Conservation (phyloP, 768 basidiomycete species). For the Lentinula edodes region DNA sequence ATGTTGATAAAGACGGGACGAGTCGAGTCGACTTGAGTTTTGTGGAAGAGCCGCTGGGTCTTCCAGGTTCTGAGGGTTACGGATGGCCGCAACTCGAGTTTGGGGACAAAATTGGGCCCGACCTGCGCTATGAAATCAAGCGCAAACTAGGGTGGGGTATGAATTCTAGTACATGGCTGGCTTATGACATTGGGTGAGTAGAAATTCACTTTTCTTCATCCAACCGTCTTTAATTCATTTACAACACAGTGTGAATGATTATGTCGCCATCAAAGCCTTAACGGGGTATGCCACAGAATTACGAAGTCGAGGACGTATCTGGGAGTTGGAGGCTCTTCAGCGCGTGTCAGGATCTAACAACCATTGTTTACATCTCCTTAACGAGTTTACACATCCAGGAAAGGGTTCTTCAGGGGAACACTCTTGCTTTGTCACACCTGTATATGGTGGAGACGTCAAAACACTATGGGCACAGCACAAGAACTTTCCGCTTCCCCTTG, state of each 20-base stretch:
- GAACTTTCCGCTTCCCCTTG: constrained; percentile 6
- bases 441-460: constrained; percentile 10
- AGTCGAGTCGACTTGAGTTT: constrained; percentile 18
- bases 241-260: constrained; percentile 12
- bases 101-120: constrained; percentile 20
- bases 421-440: constrained; percentile 10
- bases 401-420: constrained; percentile 7
- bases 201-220: no score
- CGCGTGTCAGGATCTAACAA: constrained; percentile 1
- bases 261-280: constrained; percentile 25
- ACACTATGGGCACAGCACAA: not conserved
- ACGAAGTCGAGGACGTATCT: constrained; percentile 8
- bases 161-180: constrained; percentile 25
- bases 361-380: constrained; percentile 8
- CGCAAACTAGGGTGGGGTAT: constrained; percentile 27
- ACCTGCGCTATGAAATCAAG: constrained; percentile 17
- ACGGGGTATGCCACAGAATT: constrained; percentile 18
- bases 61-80: constrained; percentile 20
- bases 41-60: constrained; percentile 23
- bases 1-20: constrained; percentile 15
- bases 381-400: constrained; percentile 7
- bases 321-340: constrained; percentile 13
- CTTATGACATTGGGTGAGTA: constrained; percentile 17
- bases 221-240: no score
- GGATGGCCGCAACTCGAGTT: constrained; percentile 21